Evolutionary conservation across 306 rosid species (phyloP).

Genomic region (Lablab purpureus): DNA sequence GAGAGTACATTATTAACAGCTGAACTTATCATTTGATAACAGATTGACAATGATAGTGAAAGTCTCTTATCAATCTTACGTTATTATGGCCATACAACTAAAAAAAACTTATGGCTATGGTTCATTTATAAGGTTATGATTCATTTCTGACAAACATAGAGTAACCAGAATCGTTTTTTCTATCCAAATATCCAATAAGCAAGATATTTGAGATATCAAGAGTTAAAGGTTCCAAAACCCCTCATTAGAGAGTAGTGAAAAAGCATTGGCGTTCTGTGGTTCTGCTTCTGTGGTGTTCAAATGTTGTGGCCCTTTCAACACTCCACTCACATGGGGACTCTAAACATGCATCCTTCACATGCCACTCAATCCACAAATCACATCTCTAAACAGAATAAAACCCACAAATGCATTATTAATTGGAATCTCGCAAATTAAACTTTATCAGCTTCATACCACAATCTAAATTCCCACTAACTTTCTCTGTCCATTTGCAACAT

Average conservation of each 20-base stretch:
- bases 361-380: slow-evolving; percentile 22
- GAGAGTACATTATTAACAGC: too few species aligned
- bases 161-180: neutral
- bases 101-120: too few species aligned
- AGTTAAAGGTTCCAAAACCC: neutral
- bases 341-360: too few species aligned
- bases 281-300: slow-evolving; percentile 1
- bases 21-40: too few species aligned
- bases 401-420: neutral
- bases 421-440: neutral
- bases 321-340: slow-evolving; percentile 38
- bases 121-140: neutral
- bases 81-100: too few species aligned
- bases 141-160: neutral
- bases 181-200: slow-evolving; percentile 15
- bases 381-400: neutral
- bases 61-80: too few species aligned
- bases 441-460: neutral
- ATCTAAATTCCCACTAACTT: neutral
- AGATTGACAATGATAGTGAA: too few species aligned
- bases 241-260: neutral
- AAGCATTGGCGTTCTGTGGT: neutral
- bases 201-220: neutral
- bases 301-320: neutral
- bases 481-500: neutral